Evolutionary conservation across 2,329 filamentous ascomycete species (phyloP), one percentile per base, ranked within the genome.

Genomic region (Fusarium sarcochroum): DNA sequence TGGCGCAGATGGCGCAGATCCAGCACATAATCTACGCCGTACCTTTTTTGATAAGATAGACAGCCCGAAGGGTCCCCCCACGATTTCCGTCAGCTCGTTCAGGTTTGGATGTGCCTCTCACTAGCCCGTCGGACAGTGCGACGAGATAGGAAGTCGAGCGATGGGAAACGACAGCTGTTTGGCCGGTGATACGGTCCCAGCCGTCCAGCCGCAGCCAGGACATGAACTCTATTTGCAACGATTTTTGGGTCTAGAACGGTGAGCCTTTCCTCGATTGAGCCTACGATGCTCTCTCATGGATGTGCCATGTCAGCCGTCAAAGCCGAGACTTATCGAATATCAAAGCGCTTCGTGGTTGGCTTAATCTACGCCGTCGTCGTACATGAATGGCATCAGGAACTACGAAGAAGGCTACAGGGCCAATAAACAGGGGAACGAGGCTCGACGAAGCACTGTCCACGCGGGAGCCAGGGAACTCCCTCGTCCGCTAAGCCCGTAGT

Each of bases 31-130:
- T 46, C 46, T 46, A 38, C 27, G 37, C 51, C 27, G 37, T 47
- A 40, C 32, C 37, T 58, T 32, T 32, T 50, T 59, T 69, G 56
- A 69, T 70, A 70, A 63, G 71, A 55, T 70, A 62, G 58, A 58
- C 56, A 62, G 57, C 61, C 61, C 60, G 62, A 71, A 63, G 48
- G 41, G n/a, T 35, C 47, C 70, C 71, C 69, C 71, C 71, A 71
- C 70, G 58, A 60, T 60, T 45, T 35, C 34, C 57, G 61, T 69
- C 68, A 70, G 63, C 60, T 68, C 58, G 53, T 49, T 45, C 53
- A 41, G 58, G 63, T 55, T 63, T 67, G 42, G 44, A 23, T 64
- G 35, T 42, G 52, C 47, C 58, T 58, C 59, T 54, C 62, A 48
- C 47, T 55, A 53, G 63, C 54, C 48, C 51, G 54, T 73, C 71